Evolutionary conservation across 768 basidiomycete species (phyloP).

Genomic region (Hypholoma sublateritium): DNA sequence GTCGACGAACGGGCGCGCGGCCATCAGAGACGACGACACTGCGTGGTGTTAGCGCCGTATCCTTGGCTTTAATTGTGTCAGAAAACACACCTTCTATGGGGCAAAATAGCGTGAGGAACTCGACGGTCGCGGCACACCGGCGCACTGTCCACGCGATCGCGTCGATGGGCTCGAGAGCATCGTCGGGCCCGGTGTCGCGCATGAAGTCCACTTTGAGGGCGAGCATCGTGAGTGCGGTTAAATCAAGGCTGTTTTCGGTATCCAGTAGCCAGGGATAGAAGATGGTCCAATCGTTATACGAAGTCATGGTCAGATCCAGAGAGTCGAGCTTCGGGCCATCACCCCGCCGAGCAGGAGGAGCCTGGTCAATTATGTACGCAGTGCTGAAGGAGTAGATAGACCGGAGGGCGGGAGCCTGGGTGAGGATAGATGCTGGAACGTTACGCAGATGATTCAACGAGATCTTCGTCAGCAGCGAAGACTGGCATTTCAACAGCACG

Average conservation of each 20-base stretch:
- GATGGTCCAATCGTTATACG: conserved; percentile 6
- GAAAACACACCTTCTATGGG: not conserved
- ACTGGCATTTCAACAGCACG: conserved; percentile 4
- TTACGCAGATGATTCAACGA: conserved; percentile 7
- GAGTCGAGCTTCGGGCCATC: not conserved
- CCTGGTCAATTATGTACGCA: not conserved
- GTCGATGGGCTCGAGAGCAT: not conserved
- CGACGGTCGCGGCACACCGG: not conserved
- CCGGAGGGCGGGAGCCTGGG: conserved; percentile 5
- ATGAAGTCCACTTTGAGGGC: not conserved
- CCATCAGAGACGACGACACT: not conserved
- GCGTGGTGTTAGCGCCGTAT: not conserved
- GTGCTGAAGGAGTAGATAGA: not conserved
- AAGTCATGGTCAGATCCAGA: not conserved
- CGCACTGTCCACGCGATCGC: not conserved
- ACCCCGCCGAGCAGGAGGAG: not conserved
- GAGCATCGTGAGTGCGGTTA: not conserved
- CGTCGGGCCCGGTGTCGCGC: not conserved
- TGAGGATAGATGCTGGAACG: conserved; percentile 8
- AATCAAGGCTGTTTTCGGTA: not conserved
- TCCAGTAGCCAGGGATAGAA: conserved; percentile 11
- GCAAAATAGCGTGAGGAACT: not conserved
- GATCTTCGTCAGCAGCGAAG: conserved; percentile 3
- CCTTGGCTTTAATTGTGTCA: too few relatives aligned
- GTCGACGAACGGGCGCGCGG: not conserved